Evolutionary conservation across 78 protist genomes (phyloP).

Genomic region (Planoprotostelium fungivorum): DNA sequence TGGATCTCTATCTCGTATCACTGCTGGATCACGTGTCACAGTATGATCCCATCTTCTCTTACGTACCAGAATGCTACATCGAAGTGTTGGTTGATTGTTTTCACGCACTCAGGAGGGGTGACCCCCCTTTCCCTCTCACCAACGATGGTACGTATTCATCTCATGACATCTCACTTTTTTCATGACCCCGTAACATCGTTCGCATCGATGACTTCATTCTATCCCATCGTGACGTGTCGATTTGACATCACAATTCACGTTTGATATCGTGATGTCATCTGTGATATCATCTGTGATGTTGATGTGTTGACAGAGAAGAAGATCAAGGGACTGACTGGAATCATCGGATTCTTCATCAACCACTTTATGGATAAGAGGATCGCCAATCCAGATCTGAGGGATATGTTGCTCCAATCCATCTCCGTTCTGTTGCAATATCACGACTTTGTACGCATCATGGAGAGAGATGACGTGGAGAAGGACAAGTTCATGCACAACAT

Average conservation of each 20-base stretch:
- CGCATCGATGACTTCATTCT: too few species aligned
- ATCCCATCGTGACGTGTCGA: too few species aligned
- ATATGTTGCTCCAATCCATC: background rate
- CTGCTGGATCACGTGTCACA: background rate
- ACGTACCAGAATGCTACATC: background rate
- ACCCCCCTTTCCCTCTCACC: background rate
- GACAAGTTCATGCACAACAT: background rate
- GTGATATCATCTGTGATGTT: too few species aligned
- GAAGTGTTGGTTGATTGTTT: background rate
- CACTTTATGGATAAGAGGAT: background rate
- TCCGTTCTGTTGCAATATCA: background rate
- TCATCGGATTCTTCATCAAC: background rate
- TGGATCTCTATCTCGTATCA: background rate
- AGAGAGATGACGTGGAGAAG: background rate
- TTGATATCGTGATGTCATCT: too few species aligned
- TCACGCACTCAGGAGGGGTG: background rate
- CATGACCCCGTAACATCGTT: too few species aligned
- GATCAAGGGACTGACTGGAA: background rate
- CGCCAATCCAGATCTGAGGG: background rate
- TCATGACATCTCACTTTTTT: too few species aligned
- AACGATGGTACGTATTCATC: background rate
- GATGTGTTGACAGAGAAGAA: background rate
- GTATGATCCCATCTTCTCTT: background rate
- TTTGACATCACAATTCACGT: too few species aligned
- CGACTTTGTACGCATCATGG: background rate